Evolutionary conservation across 1,139 yeast species (phyloP), one percentile per base, ranked within the genome.

Genomic region (Suhomyces coccinellae): DNA sequence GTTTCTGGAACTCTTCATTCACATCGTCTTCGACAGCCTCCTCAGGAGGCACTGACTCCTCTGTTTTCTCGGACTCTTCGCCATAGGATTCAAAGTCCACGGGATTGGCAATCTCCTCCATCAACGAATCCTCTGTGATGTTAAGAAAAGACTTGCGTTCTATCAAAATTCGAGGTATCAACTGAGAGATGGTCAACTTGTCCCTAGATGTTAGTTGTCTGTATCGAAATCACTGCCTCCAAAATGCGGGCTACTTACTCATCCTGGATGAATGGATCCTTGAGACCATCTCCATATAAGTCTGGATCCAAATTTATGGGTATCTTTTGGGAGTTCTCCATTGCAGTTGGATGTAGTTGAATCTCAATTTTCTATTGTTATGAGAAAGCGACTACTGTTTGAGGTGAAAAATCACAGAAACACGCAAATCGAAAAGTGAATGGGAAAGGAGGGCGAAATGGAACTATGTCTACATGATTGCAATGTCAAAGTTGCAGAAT

Each of bases 41-140:
- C 33, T 66, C 68, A 2, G 74, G 60, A 16, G 63, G 55, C 45
- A 54, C 58, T 1, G 39, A 45, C 11, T 36, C 48, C 32, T 50
- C 48, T 10, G 22, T 35, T n/a, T 34, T 41, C 16, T 27, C 43
- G 7, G 44, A 33, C 10, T 36, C 40, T 14, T 32, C 39, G 17
- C 36, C 12, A 15, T 33, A 34, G 5, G 36, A 14, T 20, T 55
- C 57, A 4, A 29, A 22, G 14, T 50, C 54, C 27, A 28, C 41
- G 22, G 43, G 52, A 20, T 51, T 51, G 20, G 50, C 70, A 36
- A 78, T 72, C 52, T 82, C 87, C 33, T 66, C 63, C 37, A 62
- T 52, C 14, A 87, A 63, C 1, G 73, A 67, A 9, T 76, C 82
- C 57, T 86, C 95, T 0, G 85, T 77, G 14, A 87, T 63, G 42